Base-by-base conservation (phyloP, 1,284 basidiomycete species). In the Phellopilus nigrolimitatus region DNA sequence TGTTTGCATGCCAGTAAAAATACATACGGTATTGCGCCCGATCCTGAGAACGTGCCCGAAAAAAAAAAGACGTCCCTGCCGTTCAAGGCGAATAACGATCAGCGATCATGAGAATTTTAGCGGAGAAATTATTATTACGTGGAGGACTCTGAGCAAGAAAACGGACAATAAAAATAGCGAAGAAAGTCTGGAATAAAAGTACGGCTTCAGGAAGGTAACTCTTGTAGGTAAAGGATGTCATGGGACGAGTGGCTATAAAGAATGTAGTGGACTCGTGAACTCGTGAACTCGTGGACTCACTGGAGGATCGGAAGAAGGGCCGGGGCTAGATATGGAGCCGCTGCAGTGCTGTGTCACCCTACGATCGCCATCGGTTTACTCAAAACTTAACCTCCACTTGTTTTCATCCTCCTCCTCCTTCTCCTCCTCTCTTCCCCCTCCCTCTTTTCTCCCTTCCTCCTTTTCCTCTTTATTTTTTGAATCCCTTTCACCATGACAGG, bases 401-500 rank as follows among this genome's bases (percentile, higher is more conserved):
- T 33, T 21, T 15, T 28, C 28, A 31, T 28, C 45, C 25, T 28
- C 47, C 38, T 25, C 39, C 41, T 37, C 25, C 48, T 62, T 59
- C 53, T 44, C 47, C 24, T 47, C 36, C 40, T 19, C 52, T 17
- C 54, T 50, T 19, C 37, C 38, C 43, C 49, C 39, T 39, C 38
- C 31, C 51, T 25, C 41, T 31, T 4, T 42, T 21, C 30, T 27
- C 33, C 28, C 48, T 45, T 51, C 48, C 43, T 39, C 24, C 30
- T 36, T 22, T 47, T 40, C 51, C 44, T 34, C 48, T 50, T 48
- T 49, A 58, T 39, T 53, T 48, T 49, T 52, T 46, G 46, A 46
- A 49, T 57, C 53, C 46, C 41, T 47, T 47, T 44, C 54, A 58
- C 47, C 59, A 78, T 78, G 76, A 66, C 76, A 51, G 67, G 70